Percentiles rank a stretch among this genome's conserved stretches.
phyloP scores from a whole-genome alignment of 1,284 basidiomycete genomes.

The Boletus semigastroideus region DNA sequence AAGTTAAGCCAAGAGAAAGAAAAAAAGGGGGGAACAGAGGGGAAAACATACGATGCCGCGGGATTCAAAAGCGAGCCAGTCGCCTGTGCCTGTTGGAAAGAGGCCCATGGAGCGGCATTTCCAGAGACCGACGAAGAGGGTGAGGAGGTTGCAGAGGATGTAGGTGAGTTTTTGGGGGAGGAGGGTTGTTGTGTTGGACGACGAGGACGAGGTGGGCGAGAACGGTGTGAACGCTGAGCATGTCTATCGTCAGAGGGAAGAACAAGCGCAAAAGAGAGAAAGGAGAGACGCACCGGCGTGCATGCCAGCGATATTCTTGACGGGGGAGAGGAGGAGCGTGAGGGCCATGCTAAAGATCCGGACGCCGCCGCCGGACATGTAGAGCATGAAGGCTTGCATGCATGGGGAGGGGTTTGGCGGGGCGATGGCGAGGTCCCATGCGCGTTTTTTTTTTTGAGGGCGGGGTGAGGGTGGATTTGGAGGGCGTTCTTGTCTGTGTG shows the following conservation, averaged over 20 bases:
- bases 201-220: conserved; percentile 40
- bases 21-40: background rate
- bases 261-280: no score
- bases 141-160: conserved; percentile 68
- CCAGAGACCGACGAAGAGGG: conserved; percentile 81
- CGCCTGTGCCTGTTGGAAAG: conserved; percentile 82
- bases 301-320: conserved; percentile 76
- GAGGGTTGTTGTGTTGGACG: conserved; percentile 38
- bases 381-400: conserved; percentile 92
- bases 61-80: conserved; percentile 91
- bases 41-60: conserved; percentile 58
- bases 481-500: no score
- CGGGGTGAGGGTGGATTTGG: no score
- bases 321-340: conserved; percentile 79
- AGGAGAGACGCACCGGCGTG: conserved; percentile 50
- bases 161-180: conserved; percentile 68
- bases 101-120: conserved; percentile 91
- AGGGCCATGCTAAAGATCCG: conserved; percentile 95
- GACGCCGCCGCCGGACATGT: conserved; percentile 91
- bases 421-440: conserved; percentile 87
- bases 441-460: conserved; percentile 47
- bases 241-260: no score
- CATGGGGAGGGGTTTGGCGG: conserved; percentile 89
- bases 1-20: background rate
- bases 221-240: conserved; percentile 67